phyloP scores from a whole-genome alignment of 2,329 filamentous ascomycete species.

The Coniochaeta sp. region DNA sequence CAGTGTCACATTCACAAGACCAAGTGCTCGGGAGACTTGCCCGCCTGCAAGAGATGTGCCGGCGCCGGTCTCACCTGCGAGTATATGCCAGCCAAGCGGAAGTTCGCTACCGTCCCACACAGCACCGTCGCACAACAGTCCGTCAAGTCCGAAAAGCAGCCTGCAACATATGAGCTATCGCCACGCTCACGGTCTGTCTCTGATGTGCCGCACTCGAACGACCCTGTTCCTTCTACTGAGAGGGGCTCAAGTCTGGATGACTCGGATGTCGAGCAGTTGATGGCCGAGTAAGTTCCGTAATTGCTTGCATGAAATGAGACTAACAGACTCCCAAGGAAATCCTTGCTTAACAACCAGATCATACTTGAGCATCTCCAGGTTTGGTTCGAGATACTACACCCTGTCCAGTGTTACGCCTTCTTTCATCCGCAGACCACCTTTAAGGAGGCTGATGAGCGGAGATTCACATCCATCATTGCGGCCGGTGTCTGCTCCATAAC shows the following conservation, averaged over 20 bases:
- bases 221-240: not conserved
- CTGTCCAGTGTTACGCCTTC: constrained; percentile 30
- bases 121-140: not conserved
- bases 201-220: not conserved
- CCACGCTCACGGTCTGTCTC: not conserved
- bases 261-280: constrained; percentile 3
- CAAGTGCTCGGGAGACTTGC: constrained; percentile 34
- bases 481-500: constrained; percentile 31
- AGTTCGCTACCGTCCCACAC: constrained; percentile 25
- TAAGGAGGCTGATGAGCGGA: constrained; percentile 27
- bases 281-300: constrained; percentile 1
- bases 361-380: constrained; percentile 28
- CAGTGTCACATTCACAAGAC: constrained; percentile 35
- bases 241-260: not conserved
- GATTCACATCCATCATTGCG: constrained; percentile 25
- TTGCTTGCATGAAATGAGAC: no score
- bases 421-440: constrained; percentile 28
- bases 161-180: constrained; percentile 3
- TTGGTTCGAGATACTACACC: constrained; percentile 30
- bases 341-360: constrained; percentile 25
- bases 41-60: constrained; percentile 31
- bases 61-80: constrained; percentile 27
- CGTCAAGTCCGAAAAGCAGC: not conserved
- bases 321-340: constrained; percentile 17
- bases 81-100: constrained; percentile 30